Conservation (phyloP, 2,329 filamentous ascomycete species). For the Coleophoma cylindrospora region DNA sequence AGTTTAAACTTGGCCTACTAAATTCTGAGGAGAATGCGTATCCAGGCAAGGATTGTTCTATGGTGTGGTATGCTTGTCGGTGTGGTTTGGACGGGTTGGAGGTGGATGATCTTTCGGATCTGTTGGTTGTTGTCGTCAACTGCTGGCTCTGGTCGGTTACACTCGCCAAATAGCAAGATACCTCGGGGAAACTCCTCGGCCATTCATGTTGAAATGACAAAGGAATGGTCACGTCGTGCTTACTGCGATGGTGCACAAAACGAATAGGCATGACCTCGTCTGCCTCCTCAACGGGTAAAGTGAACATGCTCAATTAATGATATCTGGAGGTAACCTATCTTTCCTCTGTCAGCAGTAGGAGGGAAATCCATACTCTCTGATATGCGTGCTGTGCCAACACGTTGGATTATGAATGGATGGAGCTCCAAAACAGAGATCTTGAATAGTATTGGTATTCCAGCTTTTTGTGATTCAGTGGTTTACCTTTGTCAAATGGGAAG, state of each 20-base stretch:
- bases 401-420: slow-evolving; percentile 17
- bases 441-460: slow-evolving; percentile 17
- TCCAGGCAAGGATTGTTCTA: slow-evolving; percentile 38
- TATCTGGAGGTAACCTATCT: slow-evolving; percentile 11
- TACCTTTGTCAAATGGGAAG: not conserved
- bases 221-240: slow-evolving; percentile 28
- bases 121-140: slow-evolving; percentile 13
- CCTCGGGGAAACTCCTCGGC: slow-evolving; percentile 34
- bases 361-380: slow-evolving; percentile 11
- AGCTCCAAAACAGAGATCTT: slow-evolving; percentile 17
- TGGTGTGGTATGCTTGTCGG: slow-evolving; percentile 37
- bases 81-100: slow-evolving; percentile 16
- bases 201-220: slow-evolving; percentile 38
- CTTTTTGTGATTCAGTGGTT: not conserved
- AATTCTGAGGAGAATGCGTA: slow-evolving; percentile 36
- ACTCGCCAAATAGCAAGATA: slow-evolving; percentile 13
- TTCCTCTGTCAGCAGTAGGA: slow-evolving; percentile 10
- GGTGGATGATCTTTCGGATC: slow-evolving; percentile 28
- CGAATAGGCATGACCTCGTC: slow-evolving; percentile 36
- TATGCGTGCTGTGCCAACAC: slow-evolving; percentile 19
- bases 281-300: slow-evolving; percentile 20
- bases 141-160: not conserved
- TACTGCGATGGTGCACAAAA: slow-evolving; percentile 21
- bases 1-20: slow-evolving; percentile 34
- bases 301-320: slow-evolving; percentile 25